A percentile compares a stretch with the other conserved stretches of the same genome.
These are phyloP conservation scores for Mortierella sp. DNA, from an alignment of 371 early-diverging fungal species.

Conservation along the genomic window DNA sequence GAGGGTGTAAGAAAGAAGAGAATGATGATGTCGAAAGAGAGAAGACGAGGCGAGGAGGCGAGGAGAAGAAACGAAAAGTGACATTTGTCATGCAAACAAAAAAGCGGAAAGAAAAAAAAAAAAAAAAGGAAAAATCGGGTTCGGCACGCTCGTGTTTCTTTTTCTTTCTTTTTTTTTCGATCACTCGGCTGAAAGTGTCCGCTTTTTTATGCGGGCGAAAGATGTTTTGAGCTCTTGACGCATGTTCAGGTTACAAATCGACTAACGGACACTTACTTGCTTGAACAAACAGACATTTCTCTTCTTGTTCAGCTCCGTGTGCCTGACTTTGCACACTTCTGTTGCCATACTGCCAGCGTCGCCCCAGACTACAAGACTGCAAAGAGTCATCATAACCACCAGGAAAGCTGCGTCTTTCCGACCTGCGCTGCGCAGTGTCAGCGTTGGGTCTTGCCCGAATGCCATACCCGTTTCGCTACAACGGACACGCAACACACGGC, in stretches of 20 bases:
- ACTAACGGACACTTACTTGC: no score
- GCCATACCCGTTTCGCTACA: no score
- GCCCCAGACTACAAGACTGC: background rate
- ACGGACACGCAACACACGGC: background rate
- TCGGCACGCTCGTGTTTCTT: background rate
- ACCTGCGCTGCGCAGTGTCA: background rate
- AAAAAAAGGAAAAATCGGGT: background rate
- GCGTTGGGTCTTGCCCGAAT: background rate
- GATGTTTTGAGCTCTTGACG: no score
- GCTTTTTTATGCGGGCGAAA: background rate
- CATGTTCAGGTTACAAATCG: no score
- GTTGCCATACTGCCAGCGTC: background rate
- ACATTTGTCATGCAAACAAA: conserved; percentile 22
- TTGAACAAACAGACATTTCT: no score
- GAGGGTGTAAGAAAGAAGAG: background rate
- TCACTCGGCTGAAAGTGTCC: background rate
- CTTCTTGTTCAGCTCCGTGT: no score
- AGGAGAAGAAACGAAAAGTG: conserved; percentile 1
- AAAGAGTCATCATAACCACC: background rate
- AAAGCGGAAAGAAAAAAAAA: background rate
- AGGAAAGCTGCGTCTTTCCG: background rate
- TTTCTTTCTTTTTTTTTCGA: background rate
- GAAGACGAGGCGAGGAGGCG: background rate
- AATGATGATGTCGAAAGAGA: conserved; percentile 5
- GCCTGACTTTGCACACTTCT: no score